A percentile compares a stretch with the other conserved stretches of the same genome.
These are phyloP conservation scores for Linum trigynum DNA, from an alignment of 345 rosid species.

Conservation along the genomic window DNA sequence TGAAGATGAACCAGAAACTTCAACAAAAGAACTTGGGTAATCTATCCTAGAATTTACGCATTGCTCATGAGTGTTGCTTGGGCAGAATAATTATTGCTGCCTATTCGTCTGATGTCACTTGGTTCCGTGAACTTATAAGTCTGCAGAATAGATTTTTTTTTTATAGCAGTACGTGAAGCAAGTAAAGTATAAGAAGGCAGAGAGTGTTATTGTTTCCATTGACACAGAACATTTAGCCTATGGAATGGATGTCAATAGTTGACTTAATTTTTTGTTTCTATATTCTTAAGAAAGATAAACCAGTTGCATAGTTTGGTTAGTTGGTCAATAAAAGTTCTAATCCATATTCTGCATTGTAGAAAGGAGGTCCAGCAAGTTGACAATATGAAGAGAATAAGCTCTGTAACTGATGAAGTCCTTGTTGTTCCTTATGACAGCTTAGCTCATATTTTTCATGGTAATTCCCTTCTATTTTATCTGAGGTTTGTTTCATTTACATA, in stretches of 20 bases:
- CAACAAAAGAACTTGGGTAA: conserved; percentile 15
- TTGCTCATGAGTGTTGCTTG: not conserved
- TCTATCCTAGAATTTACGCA: not conserved
- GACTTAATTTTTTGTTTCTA: no score
- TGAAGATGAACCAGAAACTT: conserved; percentile 15
- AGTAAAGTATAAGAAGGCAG: no score
- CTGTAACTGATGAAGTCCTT: conserved; percentile 27
- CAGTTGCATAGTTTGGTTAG: not conserved
- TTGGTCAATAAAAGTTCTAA: not conserved
- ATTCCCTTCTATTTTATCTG: not conserved
- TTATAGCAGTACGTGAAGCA: no score
- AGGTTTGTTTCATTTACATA: not conserved
- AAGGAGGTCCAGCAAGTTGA: conserved; percentile 21
- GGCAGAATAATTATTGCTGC: not conserved
- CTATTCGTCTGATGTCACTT: not conserved
- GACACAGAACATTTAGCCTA: no score
- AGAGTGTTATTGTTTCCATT: no score
- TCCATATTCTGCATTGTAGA: conserved; percentile 28
- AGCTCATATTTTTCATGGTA: conserved; percentile 33
- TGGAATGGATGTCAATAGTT: no score
- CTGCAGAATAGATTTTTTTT: no score
- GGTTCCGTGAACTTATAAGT: not conserved
- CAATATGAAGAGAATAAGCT: conserved; percentile 13
- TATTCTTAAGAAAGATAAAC: no score
- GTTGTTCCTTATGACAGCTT: conserved; percentile 36